Conservation (phyloP, 768 basidiomycete species). For the Leccinum subgranulosum region DNA sequence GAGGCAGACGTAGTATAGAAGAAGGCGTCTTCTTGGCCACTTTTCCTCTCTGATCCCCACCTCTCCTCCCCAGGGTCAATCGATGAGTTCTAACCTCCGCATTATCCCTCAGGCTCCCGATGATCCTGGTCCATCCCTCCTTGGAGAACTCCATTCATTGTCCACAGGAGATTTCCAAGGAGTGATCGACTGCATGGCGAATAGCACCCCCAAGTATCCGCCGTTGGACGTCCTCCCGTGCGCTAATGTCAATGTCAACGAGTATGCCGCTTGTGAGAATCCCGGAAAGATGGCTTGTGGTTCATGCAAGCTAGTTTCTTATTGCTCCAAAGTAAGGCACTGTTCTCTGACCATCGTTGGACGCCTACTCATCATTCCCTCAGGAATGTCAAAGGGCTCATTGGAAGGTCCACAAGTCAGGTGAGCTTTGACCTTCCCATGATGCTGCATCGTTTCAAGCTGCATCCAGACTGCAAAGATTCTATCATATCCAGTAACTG, state of each 20-base stretch:
- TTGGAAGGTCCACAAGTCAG: slow-evolving; percentile 39
- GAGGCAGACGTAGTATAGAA: slow-evolving; percentile 11
- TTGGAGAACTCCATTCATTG: slow-evolving; percentile 7
- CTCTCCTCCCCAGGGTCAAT: background rate
- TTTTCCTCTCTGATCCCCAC: background rate
- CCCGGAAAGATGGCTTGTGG: slow-evolving; percentile 29
- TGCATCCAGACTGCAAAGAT: slow-evolving; percentile 22
- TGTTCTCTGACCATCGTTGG: background rate
- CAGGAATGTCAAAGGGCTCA: slow-evolving; percentile 42
- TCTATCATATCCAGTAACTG: slow-evolving; percentile 16
- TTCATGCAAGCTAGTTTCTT: slow-evolving; percentile 40
- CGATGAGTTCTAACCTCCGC: slow-evolving; percentile 19
- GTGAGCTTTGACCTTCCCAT: slow-evolving; percentile 15
- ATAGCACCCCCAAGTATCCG: slow-evolving; percentile 16
- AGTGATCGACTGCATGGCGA: slow-evolving; percentile 5
- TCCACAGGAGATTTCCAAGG: slow-evolving; percentile 13
- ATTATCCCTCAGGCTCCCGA: slow-evolving; percentile 13
- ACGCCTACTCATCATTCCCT: background rate
- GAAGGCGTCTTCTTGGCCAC: background rate
- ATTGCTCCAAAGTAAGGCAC: slow-evolving; percentile 38
- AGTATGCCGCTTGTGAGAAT: slow-evolving; percentile 26
- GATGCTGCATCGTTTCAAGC: background rate
- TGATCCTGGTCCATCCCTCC: slow-evolving; percentile 7
- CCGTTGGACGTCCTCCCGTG: slow-evolving; percentile 34
- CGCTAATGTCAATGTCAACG: slow-evolving; percentile 31